Percentiles rank a stretch among this genome's conserved stretches.
These are phyloP conservation scores for Puya raimondii DNA, from an alignment of 176 grass and related monocot species.

Conservation along the genomic window DNA sequence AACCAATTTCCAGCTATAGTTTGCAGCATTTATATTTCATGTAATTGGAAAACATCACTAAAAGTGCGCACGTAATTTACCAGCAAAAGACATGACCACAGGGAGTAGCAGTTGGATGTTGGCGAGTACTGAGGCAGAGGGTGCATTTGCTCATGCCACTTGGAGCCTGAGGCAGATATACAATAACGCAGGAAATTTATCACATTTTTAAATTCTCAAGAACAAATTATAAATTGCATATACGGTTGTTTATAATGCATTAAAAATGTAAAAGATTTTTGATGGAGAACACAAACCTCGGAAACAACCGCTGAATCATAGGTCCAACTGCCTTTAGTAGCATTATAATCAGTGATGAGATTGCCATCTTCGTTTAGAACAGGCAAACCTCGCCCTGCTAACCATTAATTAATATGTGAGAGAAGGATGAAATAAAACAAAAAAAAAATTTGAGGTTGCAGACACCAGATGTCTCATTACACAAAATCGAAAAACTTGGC, in stretches of 20 bases:
- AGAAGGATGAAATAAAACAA: conserved; percentile 8
- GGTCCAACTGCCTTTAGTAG: conserved; percentile 36
- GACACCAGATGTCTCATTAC: neutral
- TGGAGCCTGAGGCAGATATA: conserved; percentile 41
- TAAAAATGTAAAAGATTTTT: conserved; percentile 5
- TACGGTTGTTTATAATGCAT: neutral
- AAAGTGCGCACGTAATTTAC: conserved; percentile 26
- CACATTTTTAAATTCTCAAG: neutral
- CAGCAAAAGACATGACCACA: conserved; percentile 99
- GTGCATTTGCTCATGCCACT: conserved; percentile 79
- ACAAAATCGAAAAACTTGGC: neutral
- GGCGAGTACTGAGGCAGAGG: conserved; percentile 74
- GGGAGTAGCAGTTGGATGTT: conserved; percentile 87
- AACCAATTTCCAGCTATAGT: no score
- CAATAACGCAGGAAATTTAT: conserved; percentile 12
- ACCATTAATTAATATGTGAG: conserved; percentile 1
- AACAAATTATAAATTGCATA: no score
- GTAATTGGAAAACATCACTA: neutral
- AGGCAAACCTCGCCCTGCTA: conserved; percentile 50
- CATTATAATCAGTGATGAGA: conserved; percentile 42
- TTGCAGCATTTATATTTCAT: no score
- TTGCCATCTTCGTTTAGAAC: conserved; percentile 88
- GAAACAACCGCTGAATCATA: conserved; percentile 33
- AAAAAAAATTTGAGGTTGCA: neutral
- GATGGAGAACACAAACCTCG: conserved; percentile 45